These are phyloP conservation scores for Salvia rosmarinus DNA, from an alignment of 257 asterid species.

Conservation along the genomic window DNA sequence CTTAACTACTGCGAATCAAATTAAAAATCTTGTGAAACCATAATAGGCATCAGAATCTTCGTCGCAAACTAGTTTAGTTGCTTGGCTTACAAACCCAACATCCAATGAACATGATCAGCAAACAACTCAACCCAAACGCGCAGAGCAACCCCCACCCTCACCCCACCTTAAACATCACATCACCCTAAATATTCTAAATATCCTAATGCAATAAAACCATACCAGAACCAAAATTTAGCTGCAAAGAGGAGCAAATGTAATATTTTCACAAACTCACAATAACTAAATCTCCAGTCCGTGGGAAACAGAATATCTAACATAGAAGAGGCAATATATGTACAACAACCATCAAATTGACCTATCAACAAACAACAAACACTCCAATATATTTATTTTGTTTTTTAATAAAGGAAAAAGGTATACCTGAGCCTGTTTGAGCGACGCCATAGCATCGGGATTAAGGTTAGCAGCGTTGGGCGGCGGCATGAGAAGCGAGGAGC, in stretches of 20 bases:
- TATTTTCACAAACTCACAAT: neutral
- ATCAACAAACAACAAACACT: neutral
- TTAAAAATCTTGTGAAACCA: slow-evolving; percentile 12
- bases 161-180: neutral
- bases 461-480: slow-evolving; percentile 63
- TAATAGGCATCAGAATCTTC: neutral
- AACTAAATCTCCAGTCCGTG: neutral
- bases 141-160: too few relatives aligned
- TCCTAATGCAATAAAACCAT: neutral
- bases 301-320: neutral
- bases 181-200: neutral
- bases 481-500: slow-evolving; percentile 61
- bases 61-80: neutral
- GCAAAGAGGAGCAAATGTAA: neutral
- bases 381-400: neutral
- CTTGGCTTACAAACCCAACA: neutral
- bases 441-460: slow-evolving; percentile 78
- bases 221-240: slow-evolving; percentile 8
- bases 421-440: slow-evolving; percentile 89
- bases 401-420: neutral
- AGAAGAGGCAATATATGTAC: neutral
- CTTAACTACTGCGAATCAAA: slow-evolving; percentile 13
- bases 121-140: neutral
- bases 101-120: neutral
- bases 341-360: slow-evolving; percentile 11